Conservation (phyloP, 2,329 filamentous ascomycete genomes). For the Exophiala aquamarina region DNA sequence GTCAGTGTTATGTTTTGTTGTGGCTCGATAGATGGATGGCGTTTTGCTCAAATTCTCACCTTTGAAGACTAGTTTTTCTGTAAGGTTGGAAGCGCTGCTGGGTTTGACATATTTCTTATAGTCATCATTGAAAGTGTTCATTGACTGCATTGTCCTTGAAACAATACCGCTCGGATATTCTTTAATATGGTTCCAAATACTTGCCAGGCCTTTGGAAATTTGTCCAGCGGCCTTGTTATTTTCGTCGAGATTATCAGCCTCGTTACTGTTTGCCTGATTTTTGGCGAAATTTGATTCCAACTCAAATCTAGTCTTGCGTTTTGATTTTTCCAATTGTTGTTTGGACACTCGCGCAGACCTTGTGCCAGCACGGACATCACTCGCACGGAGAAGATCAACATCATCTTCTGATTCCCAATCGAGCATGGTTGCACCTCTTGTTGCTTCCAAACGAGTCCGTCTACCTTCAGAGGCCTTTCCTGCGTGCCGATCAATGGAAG, state of each 20-base stretch:
- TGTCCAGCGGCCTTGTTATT: constrained; percentile 6
- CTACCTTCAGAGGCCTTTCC: neutral
- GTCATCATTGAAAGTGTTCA: constrained; percentile 18
- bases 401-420: constrained; percentile 24
- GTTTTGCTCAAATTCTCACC: constrained; percentile 16
- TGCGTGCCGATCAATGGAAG: constrained; percentile 15
- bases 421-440: no score
- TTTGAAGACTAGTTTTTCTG: constrained; percentile 20
- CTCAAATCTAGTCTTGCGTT: constrained; percentile 20
- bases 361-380: constrained; percentile 37
- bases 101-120: constrained; percentile 18
- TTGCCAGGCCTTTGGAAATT: constrained; percentile 13
- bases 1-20: neutral
- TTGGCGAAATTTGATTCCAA: constrained; percentile 28
- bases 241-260: constrained; percentile 1
- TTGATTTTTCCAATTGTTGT: constrained; percentile 24
- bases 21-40: constrained; percentile 19
- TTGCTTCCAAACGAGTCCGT: no score
- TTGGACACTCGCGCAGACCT: constrained; percentile 24
- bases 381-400: constrained; percentile 36
- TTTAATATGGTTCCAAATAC: constrained; percentile 23
- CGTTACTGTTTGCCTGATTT: constrained; percentile 16
- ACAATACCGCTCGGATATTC: constrained; percentile 28
- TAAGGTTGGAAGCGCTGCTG: constrained; percentile 12
- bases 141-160: constrained; percentile 24